These are phyloP conservation scores for Mucor piriformis DNA, from an alignment of 371 early-diverging fungal genomes.

Conservation along the genomic window DNA sequence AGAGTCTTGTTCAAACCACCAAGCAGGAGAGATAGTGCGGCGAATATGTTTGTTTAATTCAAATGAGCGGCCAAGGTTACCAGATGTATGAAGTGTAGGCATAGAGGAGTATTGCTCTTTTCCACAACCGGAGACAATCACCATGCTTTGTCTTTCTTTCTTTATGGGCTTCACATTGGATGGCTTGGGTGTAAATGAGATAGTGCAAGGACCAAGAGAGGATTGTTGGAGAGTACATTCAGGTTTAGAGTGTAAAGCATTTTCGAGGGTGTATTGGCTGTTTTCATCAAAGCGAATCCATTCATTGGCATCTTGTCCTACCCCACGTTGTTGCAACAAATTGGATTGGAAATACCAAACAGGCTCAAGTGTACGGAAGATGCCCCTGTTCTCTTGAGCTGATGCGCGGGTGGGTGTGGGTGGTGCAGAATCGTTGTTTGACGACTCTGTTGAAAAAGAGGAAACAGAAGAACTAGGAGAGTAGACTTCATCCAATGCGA, in stretches of 20 bases:
- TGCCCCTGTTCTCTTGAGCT: conserved; percentile 36
- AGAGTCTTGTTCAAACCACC: conserved; percentile 54
- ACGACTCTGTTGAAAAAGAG: conserved; percentile 29
- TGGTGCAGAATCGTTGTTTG: conserved; percentile 20
- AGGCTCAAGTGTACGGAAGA: conserved; percentile 49
- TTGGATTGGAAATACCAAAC: conserved; percentile 39
- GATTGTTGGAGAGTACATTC: conserved; percentile 23
- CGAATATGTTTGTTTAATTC: conserved; percentile 34
- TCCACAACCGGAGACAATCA: background rate
- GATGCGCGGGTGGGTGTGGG: conserved; percentile 30
- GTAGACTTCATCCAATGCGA: conserved; percentile 1
- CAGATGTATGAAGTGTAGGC: conserved; percentile 16
- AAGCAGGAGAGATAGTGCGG: conserved; percentile 39
- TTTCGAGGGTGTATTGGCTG: conserved; percentile 31
- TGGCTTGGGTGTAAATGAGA: conserved; percentile 17
- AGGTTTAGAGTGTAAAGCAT: conserved; percentile 8
- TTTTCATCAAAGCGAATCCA: conserved; percentile 41
- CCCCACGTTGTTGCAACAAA: conserved; percentile 1
- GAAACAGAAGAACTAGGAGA: conserved; percentile 26
- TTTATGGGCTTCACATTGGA: background rate
- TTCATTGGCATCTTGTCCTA: conserved; percentile 6
- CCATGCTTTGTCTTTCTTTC: conserved; percentile 15
- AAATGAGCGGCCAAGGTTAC: conserved; percentile 10
- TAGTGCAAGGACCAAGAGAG: conserved; percentile 25
- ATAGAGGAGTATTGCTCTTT: conserved; percentile 20